Conservation (phyloP, 2,329 filamentous ascomycete genomes). For the Colletotrichum spinosum region DNA sequence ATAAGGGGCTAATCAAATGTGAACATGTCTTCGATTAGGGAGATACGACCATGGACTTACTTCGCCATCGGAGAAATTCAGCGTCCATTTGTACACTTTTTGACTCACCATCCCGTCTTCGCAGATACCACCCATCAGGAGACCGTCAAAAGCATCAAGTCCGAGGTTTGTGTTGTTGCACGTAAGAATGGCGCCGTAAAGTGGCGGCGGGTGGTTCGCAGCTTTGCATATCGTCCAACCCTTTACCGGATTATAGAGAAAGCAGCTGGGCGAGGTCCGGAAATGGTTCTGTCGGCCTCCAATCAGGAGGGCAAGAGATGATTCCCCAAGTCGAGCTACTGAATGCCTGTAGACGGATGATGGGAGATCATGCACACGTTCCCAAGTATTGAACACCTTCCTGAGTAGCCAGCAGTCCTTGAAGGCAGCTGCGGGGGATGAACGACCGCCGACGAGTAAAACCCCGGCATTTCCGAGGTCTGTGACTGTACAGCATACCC, state of each 20-base stretch:
- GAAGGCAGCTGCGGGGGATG: conserved; percentile 77
- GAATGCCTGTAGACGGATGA: conserved; percentile 81
- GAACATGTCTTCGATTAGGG: not conserved
- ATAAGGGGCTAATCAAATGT: conserved; percentile 16
- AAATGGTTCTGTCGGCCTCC: conserved; percentile 70
- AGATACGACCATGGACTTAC: conserved; percentile 44
- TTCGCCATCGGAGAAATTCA: conserved; percentile 54
- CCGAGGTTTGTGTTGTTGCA: conserved; percentile 39
- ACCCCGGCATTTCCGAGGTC: conserved; percentile 67
- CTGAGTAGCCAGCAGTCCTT: conserved; percentile 82
- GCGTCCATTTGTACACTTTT: conserved; percentile 74
- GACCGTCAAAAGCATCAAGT: conserved; percentile 61
- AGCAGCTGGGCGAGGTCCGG: conserved; percentile 61
- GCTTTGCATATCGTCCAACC: conserved; percentile 61
- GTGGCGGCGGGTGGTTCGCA: conserved; percentile 47
- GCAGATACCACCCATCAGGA: conserved; percentile 79
- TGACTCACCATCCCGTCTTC: conserved; percentile 71
- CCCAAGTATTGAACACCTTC: conserved; percentile 68
- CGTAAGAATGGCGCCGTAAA: conserved; percentile 58
- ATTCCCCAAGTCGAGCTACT: conserved; percentile 62
- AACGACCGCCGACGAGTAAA: conserved; percentile 80
- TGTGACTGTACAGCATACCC: conserved; percentile 84
- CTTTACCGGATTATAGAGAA: conserved; percentile 61
- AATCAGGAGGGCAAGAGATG: conserved; percentile 66
- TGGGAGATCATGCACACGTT: conserved; percentile 73